These are phyloP conservation scores for Coemansia sp. DNA, from an alignment of 192 early-diverging fungal species.

Conservation along the genomic window DNA sequence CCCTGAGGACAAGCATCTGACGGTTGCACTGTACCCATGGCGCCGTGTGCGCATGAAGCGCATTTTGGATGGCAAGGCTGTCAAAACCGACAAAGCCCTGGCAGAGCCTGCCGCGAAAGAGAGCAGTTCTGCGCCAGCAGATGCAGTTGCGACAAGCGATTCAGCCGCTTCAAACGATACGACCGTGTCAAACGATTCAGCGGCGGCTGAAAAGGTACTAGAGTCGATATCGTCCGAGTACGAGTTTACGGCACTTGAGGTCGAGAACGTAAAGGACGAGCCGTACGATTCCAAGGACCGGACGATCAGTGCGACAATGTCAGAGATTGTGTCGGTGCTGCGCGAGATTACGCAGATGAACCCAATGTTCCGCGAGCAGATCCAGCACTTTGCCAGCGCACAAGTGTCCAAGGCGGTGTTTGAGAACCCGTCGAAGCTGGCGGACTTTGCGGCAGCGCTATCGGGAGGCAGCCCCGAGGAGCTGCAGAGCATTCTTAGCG, in stretches of 20 bases:
- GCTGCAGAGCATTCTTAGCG: conserved; percentile 90
- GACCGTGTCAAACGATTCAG: conserved; percentile 4
- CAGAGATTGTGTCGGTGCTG: conserved; percentile 93
- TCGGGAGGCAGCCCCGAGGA: conserved; percentile 89
- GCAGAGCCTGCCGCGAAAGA: background rate
- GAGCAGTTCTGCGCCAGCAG: background rate
- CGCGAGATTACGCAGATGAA: conserved; percentile 95
- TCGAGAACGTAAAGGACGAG: conserved; percentile 83
- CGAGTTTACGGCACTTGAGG: conserved; percentile 80
- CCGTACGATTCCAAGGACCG: conserved; percentile 83
- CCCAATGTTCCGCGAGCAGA: conserved; percentile 97
- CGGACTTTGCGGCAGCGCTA: conserved; percentile 97
- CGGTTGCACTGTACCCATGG: conserved; percentile 95
- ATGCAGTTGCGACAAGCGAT: background rate
- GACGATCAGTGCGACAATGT: conserved; percentile 86
- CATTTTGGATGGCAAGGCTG: conserved; percentile 15
- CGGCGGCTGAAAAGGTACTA: conserved; percentile 31
- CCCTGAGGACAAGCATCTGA: conserved; percentile 78
- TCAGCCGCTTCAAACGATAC: conserved; percentile 7
- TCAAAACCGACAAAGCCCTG: background rate
- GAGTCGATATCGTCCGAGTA: conserved; percentile 57
- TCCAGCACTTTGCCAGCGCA: conserved; percentile 93
- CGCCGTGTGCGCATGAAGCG: conserved; percentile 79
- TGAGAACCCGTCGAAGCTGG: conserved; percentile 89
- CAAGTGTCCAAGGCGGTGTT: conserved; percentile 95